Conservation (phyloP, 1,284 basidiomycete species). For the Phylloporus gajari region DNA sequence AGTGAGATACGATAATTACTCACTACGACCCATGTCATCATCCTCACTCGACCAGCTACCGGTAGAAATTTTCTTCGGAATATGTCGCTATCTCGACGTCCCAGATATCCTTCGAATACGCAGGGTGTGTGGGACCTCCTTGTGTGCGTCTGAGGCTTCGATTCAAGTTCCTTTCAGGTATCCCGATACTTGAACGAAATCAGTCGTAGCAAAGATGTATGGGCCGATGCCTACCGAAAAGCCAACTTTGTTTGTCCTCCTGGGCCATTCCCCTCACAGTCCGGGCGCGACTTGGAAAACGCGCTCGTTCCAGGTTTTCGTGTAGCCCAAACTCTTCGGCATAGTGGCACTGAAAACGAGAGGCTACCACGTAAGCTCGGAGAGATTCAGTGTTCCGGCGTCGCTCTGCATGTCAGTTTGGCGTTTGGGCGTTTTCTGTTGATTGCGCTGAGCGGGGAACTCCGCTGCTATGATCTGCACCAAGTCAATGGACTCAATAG, state of each 20-base stretch:
- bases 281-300: conserved; percentile 24
- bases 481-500: conserved; percentile 21
- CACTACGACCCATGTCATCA: neutral
- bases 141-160: neutral
- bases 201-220: conserved; percentile 19
- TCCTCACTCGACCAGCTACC: neutral
- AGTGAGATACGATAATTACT: neutral
- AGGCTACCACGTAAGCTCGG: conserved; percentile 9
- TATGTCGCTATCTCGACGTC: conserved; percentile 3
- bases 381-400: conserved; percentile 26
- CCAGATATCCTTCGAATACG: neutral
- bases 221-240: conserved; percentile 26
- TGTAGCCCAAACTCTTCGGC: conserved; percentile 12
- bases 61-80: neutral
- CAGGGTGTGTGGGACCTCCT: neutral
- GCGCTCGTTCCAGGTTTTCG: conserved; percentile 23
- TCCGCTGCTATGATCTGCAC: conserved; percentile 32
- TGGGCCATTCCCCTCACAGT: conserved; percentile 30
- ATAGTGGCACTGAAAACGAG: neutral
- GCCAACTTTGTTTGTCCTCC: conserved; percentile 29
- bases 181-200: conserved; percentile 25
- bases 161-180: conserved; percentile 22
- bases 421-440: conserved; percentile 33
- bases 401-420: conserved; percentile 11
- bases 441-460: conserved; percentile 25